Conservation (phyloP, 2,329 filamentous ascomycete genomes). For the Cercospora beticola region DNA sequence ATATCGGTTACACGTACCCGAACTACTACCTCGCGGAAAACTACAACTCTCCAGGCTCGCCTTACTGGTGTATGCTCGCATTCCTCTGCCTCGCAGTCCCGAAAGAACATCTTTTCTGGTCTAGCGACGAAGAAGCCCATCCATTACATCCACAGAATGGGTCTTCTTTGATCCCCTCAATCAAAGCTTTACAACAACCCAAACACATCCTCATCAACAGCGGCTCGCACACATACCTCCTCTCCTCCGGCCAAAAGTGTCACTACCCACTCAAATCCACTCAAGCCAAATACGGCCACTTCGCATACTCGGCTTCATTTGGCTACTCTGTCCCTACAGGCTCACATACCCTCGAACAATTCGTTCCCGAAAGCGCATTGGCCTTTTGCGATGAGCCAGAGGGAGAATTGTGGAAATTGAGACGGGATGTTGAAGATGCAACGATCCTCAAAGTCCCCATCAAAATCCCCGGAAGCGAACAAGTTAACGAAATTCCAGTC, state of each 20-base stretch:
- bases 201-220: constrained; percentile 68
- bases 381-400: constrained; percentile 70
- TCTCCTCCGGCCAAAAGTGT: constrained; percentile 76
- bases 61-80: constrained; percentile 77
- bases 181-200: constrained; percentile 64
- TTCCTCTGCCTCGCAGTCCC: constrained; percentile 73
- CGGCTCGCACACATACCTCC: constrained; percentile 73
- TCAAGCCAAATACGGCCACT: constrained; percentile 77
- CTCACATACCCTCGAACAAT: constrained; percentile 72
- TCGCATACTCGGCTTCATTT: constrained; percentile 74
- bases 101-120: constrained; percentile 72
- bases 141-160: constrained; percentile 19
- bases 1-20: constrained; percentile 73
- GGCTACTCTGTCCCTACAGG: constrained; percentile 76
- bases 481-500: constrained; percentile 49
- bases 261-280: constrained; percentile 79
- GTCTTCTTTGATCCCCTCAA: constrained; percentile 51
- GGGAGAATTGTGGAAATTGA: constrained; percentile 75
- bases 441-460: constrained; percentile 54
- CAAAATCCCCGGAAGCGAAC: constrained; percentile 30
- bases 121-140: constrained; percentile 60
- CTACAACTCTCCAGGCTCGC: constrained; percentile 71
- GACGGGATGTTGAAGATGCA: constrained; percentile 66
- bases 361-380: constrained; percentile 71
- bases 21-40: constrained; percentile 83